phyloP scores from a whole-genome alignment of 73 alveolate genomes.

The Paramecium bursaria region DNA sequence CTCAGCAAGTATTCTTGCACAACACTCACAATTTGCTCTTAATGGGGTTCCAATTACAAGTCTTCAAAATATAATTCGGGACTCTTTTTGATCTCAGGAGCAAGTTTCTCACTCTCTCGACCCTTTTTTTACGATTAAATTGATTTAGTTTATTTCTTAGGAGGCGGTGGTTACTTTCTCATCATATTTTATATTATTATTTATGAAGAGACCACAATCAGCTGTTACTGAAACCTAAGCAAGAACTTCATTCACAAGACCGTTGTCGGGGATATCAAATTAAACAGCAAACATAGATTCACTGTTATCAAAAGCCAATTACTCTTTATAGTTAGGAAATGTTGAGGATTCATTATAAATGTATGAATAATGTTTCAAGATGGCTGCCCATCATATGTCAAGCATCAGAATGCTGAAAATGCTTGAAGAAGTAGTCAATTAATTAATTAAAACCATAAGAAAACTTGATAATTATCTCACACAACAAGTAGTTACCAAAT shows the following conservation, averaged over 20 bases:
- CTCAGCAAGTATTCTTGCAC: slow-evolving; percentile 92
- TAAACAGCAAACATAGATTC: slow-evolving; percentile 19
- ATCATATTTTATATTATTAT: no score
- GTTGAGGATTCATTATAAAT: slow-evolving; percentile 15
- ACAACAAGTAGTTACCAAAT: slow-evolving; percentile 24
- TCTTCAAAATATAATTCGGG: no score
- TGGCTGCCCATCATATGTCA: slow-evolving; percentile 25
- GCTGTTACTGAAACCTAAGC: slow-evolving; percentile 48
- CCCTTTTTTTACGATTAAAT: no score
- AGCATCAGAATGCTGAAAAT: slow-evolving; percentile 24
- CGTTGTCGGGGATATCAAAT: slow-evolving; percentile 35
- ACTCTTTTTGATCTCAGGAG: no score
- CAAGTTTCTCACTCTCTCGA: no score
- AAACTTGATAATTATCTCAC: slow-evolving; percentile 34
- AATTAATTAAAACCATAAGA: slow-evolving; percentile 1
- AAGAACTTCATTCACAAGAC: slow-evolving; percentile 20
- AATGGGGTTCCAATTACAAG: slow-evolving; percentile 31
- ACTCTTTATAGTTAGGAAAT: slow-evolving; percentile 37
- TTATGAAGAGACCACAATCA: slow-evolving; percentile 60
- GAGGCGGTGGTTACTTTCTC: no score
- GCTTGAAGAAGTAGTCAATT: slow-evolving; percentile 38
- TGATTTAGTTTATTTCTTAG: no score
- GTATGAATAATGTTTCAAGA: slow-evolving; percentile 49
- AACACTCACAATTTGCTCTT: slow-evolving; percentile 59
- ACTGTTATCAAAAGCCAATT: slow-evolving; percentile 44